A percentile compares a stretch with the other conserved stretches of the same genome.
phyloP scores from a whole-genome alignment of 2,329 filamentous ascomycete species.

The Thermomyces lanuginosus region DNA sequence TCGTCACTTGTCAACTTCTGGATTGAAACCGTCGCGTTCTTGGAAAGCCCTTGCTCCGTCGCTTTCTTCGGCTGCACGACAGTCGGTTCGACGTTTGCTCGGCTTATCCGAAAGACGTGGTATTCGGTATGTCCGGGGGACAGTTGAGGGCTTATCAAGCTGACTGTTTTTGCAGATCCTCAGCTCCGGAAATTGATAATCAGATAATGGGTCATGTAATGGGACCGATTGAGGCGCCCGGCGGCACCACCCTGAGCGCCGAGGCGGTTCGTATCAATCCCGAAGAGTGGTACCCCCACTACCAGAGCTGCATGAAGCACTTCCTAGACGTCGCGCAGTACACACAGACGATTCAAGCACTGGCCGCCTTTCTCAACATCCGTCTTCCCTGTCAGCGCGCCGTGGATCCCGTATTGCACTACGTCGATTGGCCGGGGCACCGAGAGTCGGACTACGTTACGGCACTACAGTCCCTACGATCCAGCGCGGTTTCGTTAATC shows the following conservation, averaged over 20 bases:
- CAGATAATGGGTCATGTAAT: too few species aligned
- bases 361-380: conserved; percentile 86
- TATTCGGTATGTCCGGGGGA: too few species aligned
- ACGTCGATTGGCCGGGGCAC: conserved; percentile 18
- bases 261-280: conserved; percentile 40
- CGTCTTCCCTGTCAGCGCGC: conserved; percentile 65
- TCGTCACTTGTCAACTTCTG: too few species aligned
- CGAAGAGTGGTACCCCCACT: conserved; percentile 79
- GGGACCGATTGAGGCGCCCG: too few species aligned
- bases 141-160: too few species aligned
- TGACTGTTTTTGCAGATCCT: too few species aligned
- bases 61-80: too few species aligned
- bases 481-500: conserved; percentile 46
- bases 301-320: conserved; percentile 70
- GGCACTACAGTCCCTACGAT: conserved; percentile 12
- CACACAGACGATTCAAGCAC: conserved; percentile 59
- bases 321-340: conserved; percentile 84
- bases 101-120: too few species aligned
- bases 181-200: too few species aligned
- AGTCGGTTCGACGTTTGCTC: too few species aligned
- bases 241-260: conserved; percentile 6
- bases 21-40: too few species aligned
- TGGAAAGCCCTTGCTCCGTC: too few species aligned
- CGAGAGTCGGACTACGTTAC: conserved; percentile 8
- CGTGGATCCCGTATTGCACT: conserved; percentile 24